Evolutionary conservation across 2,329 filamentous ascomycete genomes (phyloP), one percentile per base, ranked within the genome.

Genomic region (Grosmannia serpens): DNA sequence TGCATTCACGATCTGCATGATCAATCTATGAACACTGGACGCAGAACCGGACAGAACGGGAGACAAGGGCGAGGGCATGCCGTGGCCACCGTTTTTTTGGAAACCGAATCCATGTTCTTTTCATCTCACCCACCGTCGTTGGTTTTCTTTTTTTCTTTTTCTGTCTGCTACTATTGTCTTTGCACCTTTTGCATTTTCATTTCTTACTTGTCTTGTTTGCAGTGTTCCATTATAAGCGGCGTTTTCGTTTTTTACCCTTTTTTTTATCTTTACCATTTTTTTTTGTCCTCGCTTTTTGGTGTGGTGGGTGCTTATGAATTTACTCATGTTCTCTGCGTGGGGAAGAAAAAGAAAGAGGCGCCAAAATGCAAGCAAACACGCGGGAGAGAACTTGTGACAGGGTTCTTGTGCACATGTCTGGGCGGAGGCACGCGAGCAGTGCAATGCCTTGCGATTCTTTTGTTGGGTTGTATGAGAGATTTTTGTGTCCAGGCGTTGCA

Each of bases 1-100:
- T 60, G 59, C 61, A 61, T 62, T 57, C 60, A 60, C 56, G 61
- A 63, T 60, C 44, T 60, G 56, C 58, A 61, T 58, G 61, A 59
- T 55, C 56, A 57, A 60, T 62, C 59, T 60, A 62, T 55, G 58
- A 60, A 55, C 20, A 38, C 54, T 31, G 38, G 55, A 44, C 41
- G n/a, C 15, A 31, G 26, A 20, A 26, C 51, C 35, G 52, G 52
- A 27, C 35, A 26, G 26, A 29, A 55, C 49, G 49, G 29, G 20
- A 53, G 52, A 33, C 52, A 22, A 33, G 52, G 15, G 26, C 47
- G 13, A 15, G 17, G 24, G 47, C 47, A 27, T 50, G 46, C 47
- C 4, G 53, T 17, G 22, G 24, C 35, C 49, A 29, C 9, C 33
- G 31, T 17, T 27, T 27, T 55, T 55, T 55, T 55, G 53, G 53